phyloP scores from a whole-genome alignment of 1,139 yeast genomes.

The Maudiozyma humilis region DNA sequence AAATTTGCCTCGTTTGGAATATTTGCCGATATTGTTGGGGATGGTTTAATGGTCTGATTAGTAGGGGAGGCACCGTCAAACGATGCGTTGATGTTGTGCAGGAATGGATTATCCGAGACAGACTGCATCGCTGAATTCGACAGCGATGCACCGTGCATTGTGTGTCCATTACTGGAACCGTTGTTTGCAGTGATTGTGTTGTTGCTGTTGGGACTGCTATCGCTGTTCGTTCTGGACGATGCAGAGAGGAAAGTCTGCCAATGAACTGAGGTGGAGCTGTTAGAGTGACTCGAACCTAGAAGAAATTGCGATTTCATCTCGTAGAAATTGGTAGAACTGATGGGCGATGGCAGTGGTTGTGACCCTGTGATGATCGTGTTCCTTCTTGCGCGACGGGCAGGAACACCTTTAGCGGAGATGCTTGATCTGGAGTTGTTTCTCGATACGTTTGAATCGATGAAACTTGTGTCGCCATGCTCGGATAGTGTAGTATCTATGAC shows the following conservation, averaged over 20 bases:
- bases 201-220: neutral
- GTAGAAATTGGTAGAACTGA: conserved; percentile 39
- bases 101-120: conserved; percentile 3
- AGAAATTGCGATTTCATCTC: conserved; percentile 29
- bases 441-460: conserved; percentile 1
- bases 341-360: conserved; percentile 76
- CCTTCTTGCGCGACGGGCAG: conserved; percentile 49
- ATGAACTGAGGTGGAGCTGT: conserved; percentile 15
- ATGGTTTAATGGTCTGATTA: neutral
- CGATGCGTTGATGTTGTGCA: neutral
- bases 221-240: conserved; percentile 6
- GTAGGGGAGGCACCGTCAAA: neutral
- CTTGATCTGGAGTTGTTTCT: conserved; percentile 2
- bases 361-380: conserved; percentile 78
- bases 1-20: conserved; percentile 12
- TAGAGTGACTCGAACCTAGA: conserved; percentile 12
- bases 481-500: neutral
- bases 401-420: conserved; percentile 7
- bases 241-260: conserved; percentile 5
- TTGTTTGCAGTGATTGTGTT: neutral
- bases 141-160: too few species aligned
- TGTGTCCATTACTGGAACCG: neutral
- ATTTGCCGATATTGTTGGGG: conserved; percentile 6
- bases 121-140: neutral
- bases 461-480: neutral